These are phyloP conservation scores for Debaryomyces sp. DNA, from an alignment of 1,139 yeast species.

Conservation along the genomic window DNA sequence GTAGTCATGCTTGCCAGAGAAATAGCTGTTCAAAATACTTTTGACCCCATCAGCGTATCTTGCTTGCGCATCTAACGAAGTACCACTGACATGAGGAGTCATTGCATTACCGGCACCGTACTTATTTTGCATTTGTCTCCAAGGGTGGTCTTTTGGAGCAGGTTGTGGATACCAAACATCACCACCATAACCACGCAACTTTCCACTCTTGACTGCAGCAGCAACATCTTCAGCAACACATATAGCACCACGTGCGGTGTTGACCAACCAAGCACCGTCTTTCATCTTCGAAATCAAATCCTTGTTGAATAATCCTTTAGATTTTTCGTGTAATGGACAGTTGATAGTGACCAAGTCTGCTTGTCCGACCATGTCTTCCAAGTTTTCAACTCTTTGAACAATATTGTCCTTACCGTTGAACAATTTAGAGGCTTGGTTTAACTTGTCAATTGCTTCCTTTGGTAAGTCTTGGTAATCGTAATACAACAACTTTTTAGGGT, in stretches of 20 bases:
- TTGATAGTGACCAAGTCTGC: constrained; percentile 79
- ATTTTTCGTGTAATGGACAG: constrained; percentile 74
- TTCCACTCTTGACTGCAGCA: constrained; percentile 70
- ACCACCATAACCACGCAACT: constrained; percentile 79
- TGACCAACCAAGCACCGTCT: constrained; percentile 75
- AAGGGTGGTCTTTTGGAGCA: constrained; percentile 74
- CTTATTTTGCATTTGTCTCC: constrained; percentile 69
- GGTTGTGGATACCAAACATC: constrained; percentile 87
- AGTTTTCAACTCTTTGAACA: constrained; percentile 61
- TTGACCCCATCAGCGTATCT: constrained; percentile 74
- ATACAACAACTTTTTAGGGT: constrained; percentile 72
- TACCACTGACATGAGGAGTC: constrained; percentile 84
- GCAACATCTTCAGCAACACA: constrained; percentile 75
- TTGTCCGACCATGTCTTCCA: constrained; percentile 69
- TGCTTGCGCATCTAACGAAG: constrained; percentile 77
- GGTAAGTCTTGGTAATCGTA: constrained; percentile 77
- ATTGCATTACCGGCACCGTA: constrained; percentile 80
- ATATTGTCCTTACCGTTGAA: constrained; percentile 40
- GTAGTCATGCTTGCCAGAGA: constrained; percentile 64
- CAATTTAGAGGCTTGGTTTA: constrained; percentile 41
- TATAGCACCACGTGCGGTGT: constrained; percentile 86
- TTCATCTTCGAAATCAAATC: constrained; percentile 71
- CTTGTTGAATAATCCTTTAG: constrained; percentile 69
- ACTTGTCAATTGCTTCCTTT: constrained; percentile 55
- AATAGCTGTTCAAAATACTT: constrained; percentile 63